A percentile compares a stretch with the other conserved stretches of the same genome.
These are phyloP conservation scores for Ceratobasidium theobromae DNA, from an alignment of 1,284 basidiomycete genomes.

Conservation along the genomic window DNA sequence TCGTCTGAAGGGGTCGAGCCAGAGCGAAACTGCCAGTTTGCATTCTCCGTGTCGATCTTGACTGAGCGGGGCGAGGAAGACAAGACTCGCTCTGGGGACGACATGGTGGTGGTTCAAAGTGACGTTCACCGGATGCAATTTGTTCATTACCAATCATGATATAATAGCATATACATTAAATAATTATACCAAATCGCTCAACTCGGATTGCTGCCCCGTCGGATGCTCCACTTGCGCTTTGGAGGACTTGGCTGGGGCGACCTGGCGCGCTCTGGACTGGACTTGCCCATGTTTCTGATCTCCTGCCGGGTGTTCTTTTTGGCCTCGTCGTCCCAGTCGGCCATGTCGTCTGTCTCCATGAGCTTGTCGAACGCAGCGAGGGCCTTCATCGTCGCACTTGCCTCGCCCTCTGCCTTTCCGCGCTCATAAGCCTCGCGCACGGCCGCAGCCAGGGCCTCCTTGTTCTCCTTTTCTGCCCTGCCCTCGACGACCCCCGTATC, in stretches of 20 bases:
- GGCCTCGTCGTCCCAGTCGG: conserved; percentile 3
- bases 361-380: conserved; percentile 13
- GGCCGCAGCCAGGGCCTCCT: conserved; percentile 11
- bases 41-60: conserved; percentile 30
- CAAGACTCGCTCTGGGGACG: conserved; percentile 25
- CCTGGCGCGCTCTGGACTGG: background rate
- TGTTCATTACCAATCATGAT: too few species aligned
- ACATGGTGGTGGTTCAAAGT: conserved; percentile 21
- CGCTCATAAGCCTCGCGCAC: conserved; percentile 49
- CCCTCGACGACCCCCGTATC: background rate
- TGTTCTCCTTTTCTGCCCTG: conserved; percentile 1
- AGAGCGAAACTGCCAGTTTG: conserved; percentile 22
- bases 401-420: conserved; percentile 48
- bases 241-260: background rate
- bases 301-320: conserved; percentile 7
- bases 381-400: conserved; percentile 9
- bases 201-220: background rate
- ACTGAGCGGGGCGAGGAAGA: conserved; percentile 23
- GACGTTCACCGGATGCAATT: background rate
- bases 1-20: conserved; percentile 4
- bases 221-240: background rate
- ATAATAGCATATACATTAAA: too few species aligned
- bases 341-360: conserved; percentile 1
- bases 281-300: background rate
- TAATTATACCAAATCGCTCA: background rate